Evolutionary conservation across 306 rosid genomes (phyloP).

Genomic region (Dryas alaskensis): DNA sequence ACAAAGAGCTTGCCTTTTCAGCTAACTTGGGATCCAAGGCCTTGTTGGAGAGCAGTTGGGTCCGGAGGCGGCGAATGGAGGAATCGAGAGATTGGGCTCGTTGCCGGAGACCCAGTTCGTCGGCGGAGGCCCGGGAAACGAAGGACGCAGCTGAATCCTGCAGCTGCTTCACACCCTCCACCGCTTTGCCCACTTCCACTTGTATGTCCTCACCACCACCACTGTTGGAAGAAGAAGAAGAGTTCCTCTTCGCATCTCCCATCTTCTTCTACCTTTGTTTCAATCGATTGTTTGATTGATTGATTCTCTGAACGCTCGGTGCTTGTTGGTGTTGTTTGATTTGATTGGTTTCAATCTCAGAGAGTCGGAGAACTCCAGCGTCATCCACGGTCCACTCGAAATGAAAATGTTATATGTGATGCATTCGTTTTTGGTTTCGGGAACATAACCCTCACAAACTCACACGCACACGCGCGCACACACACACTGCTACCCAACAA

Average conservation of each 20-base stretch:
- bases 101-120: constrained; percentile 74
- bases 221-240: background rate
- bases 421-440: background rate
- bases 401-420: background rate
- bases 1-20: constrained; percentile 45
- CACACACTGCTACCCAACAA: background rate
- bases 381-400: background rate
- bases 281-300: background rate
- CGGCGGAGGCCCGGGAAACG: constrained; percentile 42
- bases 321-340: background rate
- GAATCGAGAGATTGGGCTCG: constrained; percentile 61
- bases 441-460: background rate
- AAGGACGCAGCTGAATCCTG: constrained; percentile 58
- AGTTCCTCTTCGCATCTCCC: constrained; percentile 25
- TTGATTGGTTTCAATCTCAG: background rate
- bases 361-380: background rate
- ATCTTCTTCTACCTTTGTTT: background rate
- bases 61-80: constrained; percentile 58
- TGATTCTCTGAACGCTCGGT: background rate
- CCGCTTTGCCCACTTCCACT: constrained; percentile 49
- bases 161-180: constrained; percentile 73
- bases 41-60: constrained; percentile 49
- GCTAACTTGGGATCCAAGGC: constrained; percentile 52
- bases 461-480: background rate
- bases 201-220: constrained; percentile 33